These are phyloP conservation scores for Meira miltonrushii DNA, from an alignment of 1,284 basidiomycete species.

Conservation along the genomic window DNA sequence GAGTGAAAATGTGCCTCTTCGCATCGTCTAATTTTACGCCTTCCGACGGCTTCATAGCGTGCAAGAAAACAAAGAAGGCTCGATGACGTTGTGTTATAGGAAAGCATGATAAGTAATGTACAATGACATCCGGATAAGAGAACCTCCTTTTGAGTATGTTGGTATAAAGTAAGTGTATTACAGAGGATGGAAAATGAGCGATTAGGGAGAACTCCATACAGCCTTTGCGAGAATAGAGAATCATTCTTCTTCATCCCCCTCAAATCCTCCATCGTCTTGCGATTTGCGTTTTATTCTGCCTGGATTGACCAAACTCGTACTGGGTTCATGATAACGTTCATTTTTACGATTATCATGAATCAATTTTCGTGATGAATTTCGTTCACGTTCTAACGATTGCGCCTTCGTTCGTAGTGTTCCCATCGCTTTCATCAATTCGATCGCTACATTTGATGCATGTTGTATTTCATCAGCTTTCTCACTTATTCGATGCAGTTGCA, in stretches of 20 bases:
- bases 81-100: too few species aligned
- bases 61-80: too few species aligned
- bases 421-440: slow-evolving; percentile 3
- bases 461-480: not conserved
- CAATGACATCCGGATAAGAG: too few species aligned
- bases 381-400: slow-evolving; percentile 1
- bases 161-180: too few species aligned
- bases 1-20: too few species aligned
- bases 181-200: too few species aligned
- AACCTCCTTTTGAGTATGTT: too few species aligned
- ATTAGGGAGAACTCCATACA: too few species aligned
- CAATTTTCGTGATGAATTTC: slow-evolving; percentile 2
- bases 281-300: slow-evolving; percentile 6
- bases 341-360: slow-evolving; percentile 8
- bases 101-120: too few species aligned
- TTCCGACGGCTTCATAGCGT: too few species aligned
- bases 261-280: slow-evolving; percentile 8
- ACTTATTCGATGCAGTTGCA: not conserved
- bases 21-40: too few species aligned
- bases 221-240: too few species aligned
- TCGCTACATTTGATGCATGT: not conserved
- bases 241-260: not conserved
- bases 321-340: slow-evolving; percentile 4
- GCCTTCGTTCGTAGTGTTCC: not conserved
- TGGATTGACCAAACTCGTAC: slow-evolving; percentile 4